phyloP scores from a whole-genome alignment of 2,329 filamentous ascomycete species.

The Aspergillus sp. region DNA sequence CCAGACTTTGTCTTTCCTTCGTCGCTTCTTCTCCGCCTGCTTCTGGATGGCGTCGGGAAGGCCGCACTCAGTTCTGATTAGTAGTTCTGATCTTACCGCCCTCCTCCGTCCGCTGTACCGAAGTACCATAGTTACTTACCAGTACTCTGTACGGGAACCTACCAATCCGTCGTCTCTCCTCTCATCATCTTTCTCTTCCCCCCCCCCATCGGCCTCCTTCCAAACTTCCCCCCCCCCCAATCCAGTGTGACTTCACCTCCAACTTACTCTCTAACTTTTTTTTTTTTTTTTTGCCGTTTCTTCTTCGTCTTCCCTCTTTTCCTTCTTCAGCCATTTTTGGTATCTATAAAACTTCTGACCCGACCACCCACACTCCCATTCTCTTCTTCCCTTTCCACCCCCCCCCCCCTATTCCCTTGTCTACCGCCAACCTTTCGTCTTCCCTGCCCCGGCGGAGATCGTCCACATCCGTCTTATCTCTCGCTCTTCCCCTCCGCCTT shows the following conservation, averaged over 20 bases:
- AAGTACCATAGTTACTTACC: no score
- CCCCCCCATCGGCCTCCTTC: neutral
- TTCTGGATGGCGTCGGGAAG: constrained; percentile 6
- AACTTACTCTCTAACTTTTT: neutral
- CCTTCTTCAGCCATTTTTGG: neutral
- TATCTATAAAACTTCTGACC: neutral
- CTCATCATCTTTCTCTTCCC: neutral
- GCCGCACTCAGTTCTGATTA: neutral
- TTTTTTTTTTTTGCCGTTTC: neutral
- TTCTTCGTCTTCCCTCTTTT: neutral
- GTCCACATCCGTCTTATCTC: constrained; percentile 11
- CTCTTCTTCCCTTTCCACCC: neutral
- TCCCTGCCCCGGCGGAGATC: constrained; percentile 16
- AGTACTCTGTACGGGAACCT: neutral
- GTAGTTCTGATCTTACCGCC: constrained; percentile 2
- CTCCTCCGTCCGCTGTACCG: neutral
- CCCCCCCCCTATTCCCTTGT: constrained; percentile 9
- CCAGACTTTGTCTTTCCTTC: neutral
- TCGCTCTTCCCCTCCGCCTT: constrained; percentile 2
- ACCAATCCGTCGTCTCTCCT: neutral
- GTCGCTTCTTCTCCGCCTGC: neutral
- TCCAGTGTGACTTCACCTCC: neutral
- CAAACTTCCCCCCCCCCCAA: neutral
- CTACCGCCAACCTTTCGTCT: constrained; percentile 2
- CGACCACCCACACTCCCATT: neutral